A percentile compares a stretch with the other conserved stretches of the same genome.
phyloP scores from a whole-genome alignment of 129 eudicot species.

The Daucus carota region DNA sequence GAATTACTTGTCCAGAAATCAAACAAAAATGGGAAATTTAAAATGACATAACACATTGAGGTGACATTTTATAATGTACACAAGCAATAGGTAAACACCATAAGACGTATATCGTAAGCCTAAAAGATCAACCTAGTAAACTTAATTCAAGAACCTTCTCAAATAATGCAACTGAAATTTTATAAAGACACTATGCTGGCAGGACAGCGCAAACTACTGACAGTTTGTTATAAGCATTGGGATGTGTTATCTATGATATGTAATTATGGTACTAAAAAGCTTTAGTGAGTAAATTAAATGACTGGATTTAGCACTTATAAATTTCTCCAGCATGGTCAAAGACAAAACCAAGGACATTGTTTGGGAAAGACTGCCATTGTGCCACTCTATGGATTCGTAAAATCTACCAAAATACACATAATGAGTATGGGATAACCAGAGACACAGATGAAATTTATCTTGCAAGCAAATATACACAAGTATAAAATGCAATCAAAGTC shows the following conservation, averaged over 20 bases:
- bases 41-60: not conserved
- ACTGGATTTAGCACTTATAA: not conserved
- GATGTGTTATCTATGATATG: not conserved
- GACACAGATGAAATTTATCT: not conserved
- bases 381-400: not conserved
- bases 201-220: not conserved
- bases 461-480: not conserved
- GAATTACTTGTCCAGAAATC: not conserved
- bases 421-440: not conserved
- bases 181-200: not conserved
- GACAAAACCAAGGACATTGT: not conserved
- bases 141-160: not conserved
- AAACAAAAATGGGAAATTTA: not conserved
- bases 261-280: not conserved
- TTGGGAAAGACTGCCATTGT: not conserved
- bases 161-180: not conserved
- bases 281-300: not conserved
- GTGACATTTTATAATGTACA: not conserved
- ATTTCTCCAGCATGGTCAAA: not conserved
- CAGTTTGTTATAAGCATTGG: not conserved
- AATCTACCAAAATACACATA: not conserved
- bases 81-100: not conserved
- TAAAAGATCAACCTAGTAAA: not conserved
- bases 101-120: not conserved
- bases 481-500: not conserved